Base-by-base conservation (phyloP, 2,329 filamentous ascomycete species). In the Colletotrichum sojae region DNA sequence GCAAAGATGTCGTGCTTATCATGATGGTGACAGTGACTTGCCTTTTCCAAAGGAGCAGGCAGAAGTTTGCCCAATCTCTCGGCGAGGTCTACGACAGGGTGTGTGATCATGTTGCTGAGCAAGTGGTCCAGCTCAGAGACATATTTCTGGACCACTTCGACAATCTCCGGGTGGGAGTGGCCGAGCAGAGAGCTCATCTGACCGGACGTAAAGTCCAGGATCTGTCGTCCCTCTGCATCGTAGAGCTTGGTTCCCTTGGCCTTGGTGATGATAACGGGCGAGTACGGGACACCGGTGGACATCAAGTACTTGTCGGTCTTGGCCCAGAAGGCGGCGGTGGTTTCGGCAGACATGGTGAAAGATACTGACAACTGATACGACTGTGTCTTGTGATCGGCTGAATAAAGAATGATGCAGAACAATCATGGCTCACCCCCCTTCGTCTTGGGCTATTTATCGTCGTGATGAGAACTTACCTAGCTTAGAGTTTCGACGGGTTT, bases 111-210 rank as follows among this genome's bases (percentile, higher is more conserved):
- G 73, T 83, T 83, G 69, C 83, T 86, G 74, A 89, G 82, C 1
- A 90, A 80, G 68, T 90, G 88, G 71, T 90, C 88, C 2, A 90
- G 82, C 31, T 83, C 75, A 0, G 75, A 79, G 3, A 84, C 83
- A 68, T 87, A 80, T 4, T 83, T 73, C 27, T 79, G 76, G 6
- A 89, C 82, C 0, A 85, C 83, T 25, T 84, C 74, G 8, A 89
- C 86, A 55, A 90, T 86, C 69, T 90, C 87, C 0, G 86, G 85
- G 69, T 90, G 84, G 0, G 82, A 84, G 73, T 90, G 88, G 3
- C 88, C 88, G 0, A 90, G 78, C 0, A 90, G 80, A 6, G 83
- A 88, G 63, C 81, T 84, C 87, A 89, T 89, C 72, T 90, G 87
- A 20, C 87, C 87, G 0, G 87, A 89, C 1, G 87, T 89, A 72